Base-by-base conservation (phyloP, 2,329 filamentous ascomycete species). In the Clarireedia paspali region DNA sequence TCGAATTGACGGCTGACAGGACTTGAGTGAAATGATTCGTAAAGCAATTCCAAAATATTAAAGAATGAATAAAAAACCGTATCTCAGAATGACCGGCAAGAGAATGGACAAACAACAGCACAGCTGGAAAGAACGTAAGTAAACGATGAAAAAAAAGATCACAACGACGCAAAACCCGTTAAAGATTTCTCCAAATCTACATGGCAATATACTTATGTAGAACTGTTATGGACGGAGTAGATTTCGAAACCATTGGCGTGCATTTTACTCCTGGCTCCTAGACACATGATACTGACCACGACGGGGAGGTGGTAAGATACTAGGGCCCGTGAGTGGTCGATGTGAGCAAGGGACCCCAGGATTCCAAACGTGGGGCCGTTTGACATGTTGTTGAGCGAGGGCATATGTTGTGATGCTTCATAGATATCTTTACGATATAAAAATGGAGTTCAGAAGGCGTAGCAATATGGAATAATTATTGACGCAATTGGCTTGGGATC, bases 341-440 rank as follows among this genome's bases (percentile, higher is more conserved):
- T n/a, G 6, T 12, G 5, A 23, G 10, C 39, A 36, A 24, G 50
- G 40, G 17, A 27, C 15, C 6, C 10, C 7, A 10, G 6, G 15
- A 23, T 36, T 23, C 34, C 17, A 52, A 52, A 45, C 50, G 50
- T n/a, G 50, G 50, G 50, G 50, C 20, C n/a, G n/a, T 49, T 38
- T 52, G 39, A 36, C 50, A 26, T n/a, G 50, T 26, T 26, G 12
- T n/a, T 36, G 23, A 9, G n/a, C n/a, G 30, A 7, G n/a, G 6
- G 7, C 23, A 34, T 15, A n/a, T 52, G 20, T 30, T 5, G n/a
- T 15, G 14, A n/a, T 10, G 24, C 23, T 17, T 23, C 14, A 5
- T 20, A 10, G 6, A 17, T n/a, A n/a, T 9, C 12, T 23, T 10
- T n/a, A 4, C 10, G 15, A 38, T 26, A 23, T 14, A 17, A 24